Base-by-base conservation (phyloP, 805 yeast species). In the Saccharomyces jurei region DNA sequence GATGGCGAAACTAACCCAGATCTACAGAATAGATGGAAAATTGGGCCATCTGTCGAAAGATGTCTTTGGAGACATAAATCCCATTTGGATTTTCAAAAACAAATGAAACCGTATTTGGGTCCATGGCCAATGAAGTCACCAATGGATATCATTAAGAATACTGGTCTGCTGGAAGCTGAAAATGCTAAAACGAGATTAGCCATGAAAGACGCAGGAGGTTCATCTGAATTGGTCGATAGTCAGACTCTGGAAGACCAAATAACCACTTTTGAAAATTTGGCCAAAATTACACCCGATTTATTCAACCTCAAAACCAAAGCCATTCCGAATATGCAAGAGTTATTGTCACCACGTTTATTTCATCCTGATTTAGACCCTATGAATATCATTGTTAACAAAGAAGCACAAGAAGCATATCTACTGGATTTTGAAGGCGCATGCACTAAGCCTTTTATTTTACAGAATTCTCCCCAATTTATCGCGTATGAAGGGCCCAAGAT, bases 321-420 rank as follows among this genome's bases (percentile, higher is more conserved):
- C 9, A 79, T 87, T 65, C 88, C 87, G 65, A 82, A 86, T 60
- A 74, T 79, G 54, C 74, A 73, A 2, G 82, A 83, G 54, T 71
- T 89, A 47, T 78, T 87, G 63, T 78, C 82, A 52, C 92, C 96
- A 55, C 81, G 92, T 62, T 73, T 92, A 52, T 81, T 74, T 59
- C 78, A 83, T 58, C 92, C 97, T 4, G 98, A 94, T 68, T 73
- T 94, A 60, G 95, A 89, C 68, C 98, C 99, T 25, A 77, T 91
- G 81, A 92, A 92, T 66, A 88, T 89, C 8, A 75, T 90, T 48
- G 68, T 78, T 26, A 70, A 71, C n/a, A 72, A 76, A 11, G 70
- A 64, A 56, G 65, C 68, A 31, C 65, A 70, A 46, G 70, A 67
- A 8, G 73, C 74, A 21, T 80, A 77, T 63, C 82, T 90, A 58